These are phyloP conservation scores for Fragaria iinumae DNA, from an alignment of 306 rosid species.

Conservation along the genomic window DNA sequence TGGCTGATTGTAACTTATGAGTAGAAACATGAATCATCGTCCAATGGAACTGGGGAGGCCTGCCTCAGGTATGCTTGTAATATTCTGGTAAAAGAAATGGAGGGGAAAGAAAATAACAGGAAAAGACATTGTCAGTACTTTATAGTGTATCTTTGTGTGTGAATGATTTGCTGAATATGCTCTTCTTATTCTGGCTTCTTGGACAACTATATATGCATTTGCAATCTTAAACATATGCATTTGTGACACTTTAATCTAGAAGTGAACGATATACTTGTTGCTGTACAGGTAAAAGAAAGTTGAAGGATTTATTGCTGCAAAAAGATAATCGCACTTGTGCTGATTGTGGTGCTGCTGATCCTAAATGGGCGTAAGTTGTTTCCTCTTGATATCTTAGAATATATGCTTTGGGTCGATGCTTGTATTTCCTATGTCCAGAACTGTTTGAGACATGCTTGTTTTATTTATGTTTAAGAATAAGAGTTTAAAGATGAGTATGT, in stretches of 20 bases:
- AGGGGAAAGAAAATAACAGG: not conserved
- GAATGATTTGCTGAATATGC: not conserved
- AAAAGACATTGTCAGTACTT: not conserved
- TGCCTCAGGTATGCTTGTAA: slow-evolving; percentile 57
- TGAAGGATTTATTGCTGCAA: slow-evolving; percentile 69
- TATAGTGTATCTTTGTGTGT: not conserved
- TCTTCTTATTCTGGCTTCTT: not conserved
- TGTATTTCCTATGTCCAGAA: not conserved
- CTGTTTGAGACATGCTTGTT: slow-evolving; percentile 15
- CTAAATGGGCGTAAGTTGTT: slow-evolving; percentile 96
- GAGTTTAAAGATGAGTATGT: not conserved
- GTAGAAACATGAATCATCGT: slow-evolving; percentile 39
- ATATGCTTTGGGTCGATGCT: slow-evolving; percentile 9
- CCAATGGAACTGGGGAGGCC: slow-evolving; percentile 56
- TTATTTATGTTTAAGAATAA: not conserved
- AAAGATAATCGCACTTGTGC: slow-evolving; percentile 83
- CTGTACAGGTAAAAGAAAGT: slow-evolving; percentile 73
- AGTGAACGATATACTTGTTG: slow-evolving; percentile 26
- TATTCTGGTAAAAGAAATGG: not conserved
- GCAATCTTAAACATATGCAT: not conserved
- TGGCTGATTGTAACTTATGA: slow-evolving; percentile 38
- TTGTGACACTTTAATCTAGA: slow-evolving; percentile 7
- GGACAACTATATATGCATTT: not conserved
- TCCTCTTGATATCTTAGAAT: slow-evolving; percentile 6
- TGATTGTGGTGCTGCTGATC: slow-evolving; percentile 91